These are phyloP conservation scores for Globisporangium uncinulatum DNA, from an alignment of 352 stramenopile genomes.

Conservation along the genomic window DNA sequence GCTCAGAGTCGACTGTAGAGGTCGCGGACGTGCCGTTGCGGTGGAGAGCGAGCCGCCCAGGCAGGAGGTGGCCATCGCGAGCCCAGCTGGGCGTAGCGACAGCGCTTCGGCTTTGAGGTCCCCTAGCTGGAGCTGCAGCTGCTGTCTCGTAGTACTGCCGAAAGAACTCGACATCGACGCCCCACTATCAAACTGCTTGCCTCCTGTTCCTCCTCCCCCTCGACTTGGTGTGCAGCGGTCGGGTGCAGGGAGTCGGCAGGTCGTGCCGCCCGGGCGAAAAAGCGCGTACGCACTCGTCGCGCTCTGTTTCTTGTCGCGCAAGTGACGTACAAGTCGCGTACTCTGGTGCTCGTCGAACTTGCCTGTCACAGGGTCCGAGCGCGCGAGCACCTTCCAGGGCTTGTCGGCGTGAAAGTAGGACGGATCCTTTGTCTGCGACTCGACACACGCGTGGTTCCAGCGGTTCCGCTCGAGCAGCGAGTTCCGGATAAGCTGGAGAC, in stretches of 20 bases:
- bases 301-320: constrained; percentile 43
- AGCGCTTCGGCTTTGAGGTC: no score
- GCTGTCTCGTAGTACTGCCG: background rate
- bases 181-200: no score
- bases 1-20: constrained; percentile 1
- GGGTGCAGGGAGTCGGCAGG: background rate
- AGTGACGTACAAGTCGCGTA: constrained; percentile 40
- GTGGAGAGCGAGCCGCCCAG: constrained; percentile 14
- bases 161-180: background rate
- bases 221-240: background rate
- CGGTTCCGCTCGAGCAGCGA: constrained; percentile 48
- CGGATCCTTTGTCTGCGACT: constrained; percentile 21
- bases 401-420: constrained; percentile 42
- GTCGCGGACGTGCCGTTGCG: background rate
- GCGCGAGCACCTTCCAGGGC: constrained; percentile 38
- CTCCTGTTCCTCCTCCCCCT: background rate
- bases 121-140: background rate
- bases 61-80: constrained; percentile 1
- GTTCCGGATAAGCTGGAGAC: constrained; percentile 39
- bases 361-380: constrained; percentile 13
- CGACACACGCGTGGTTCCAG: constrained; percentile 38
- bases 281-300: constrained; percentile 14
- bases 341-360: constrained; percentile 16
- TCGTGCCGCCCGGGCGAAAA: background rate
- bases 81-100: background rate